These are phyloP conservation scores for Ophiostoma novo-ulmi DNA, from an alignment of 2,329 filamentous ascomycete species.

Conservation along the genomic window DNA sequence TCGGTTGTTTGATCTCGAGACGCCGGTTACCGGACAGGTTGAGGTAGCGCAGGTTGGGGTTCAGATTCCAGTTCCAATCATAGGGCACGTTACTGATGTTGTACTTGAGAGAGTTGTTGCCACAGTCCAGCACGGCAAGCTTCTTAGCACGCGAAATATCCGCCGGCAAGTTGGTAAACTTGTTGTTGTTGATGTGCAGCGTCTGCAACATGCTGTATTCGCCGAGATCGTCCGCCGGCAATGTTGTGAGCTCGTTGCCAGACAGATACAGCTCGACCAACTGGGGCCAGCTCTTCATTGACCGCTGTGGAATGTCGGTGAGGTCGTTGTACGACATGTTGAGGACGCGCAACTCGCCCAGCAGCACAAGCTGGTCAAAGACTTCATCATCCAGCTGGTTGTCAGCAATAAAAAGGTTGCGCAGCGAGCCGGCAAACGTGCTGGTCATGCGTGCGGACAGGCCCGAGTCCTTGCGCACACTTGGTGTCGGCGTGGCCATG, in stretches of 20 bases:
- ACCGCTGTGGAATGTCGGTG: conserved; percentile 83
- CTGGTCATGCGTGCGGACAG: conserved; percentile 72
- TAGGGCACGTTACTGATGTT: conserved; percentile 99
- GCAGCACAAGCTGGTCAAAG: conserved; percentile 80
- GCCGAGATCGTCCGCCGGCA: conserved; percentile 91
- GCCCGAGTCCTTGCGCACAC: conserved; percentile 78
- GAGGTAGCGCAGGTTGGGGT: conserved; percentile 87
- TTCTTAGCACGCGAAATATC: conserved; percentile 93
- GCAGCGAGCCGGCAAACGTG: conserved; percentile 82
- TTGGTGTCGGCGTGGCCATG: conserved; percentile 49
- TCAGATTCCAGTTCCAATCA: conserved; percentile 99
- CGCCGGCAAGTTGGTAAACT: conserved; percentile 92
- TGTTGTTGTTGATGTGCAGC: conserved; percentile 94
- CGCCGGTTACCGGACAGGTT: conserved; percentile 97
- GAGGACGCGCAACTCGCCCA: conserved; percentile 78
- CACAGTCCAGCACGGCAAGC: conserved; percentile 85
- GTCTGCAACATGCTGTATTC: conserved; percentile 82
- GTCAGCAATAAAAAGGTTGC: conserved; percentile 82
- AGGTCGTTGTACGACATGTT: conserved; percentile 95
- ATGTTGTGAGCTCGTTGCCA: conserved; percentile 84
- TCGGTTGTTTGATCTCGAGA: conserved; percentile 75
- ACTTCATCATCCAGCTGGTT: conserved; percentile 93
- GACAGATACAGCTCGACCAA: conserved; percentile 90
- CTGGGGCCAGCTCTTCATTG: conserved; percentile 83
- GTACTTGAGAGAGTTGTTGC: conserved; percentile 93